A percentile compares a stretch with the other conserved stretches of the same genome.
Conservation (phyloP, 2,329 filamentous ascomycete genomes). For the Spiromastix sp. region DNA sequence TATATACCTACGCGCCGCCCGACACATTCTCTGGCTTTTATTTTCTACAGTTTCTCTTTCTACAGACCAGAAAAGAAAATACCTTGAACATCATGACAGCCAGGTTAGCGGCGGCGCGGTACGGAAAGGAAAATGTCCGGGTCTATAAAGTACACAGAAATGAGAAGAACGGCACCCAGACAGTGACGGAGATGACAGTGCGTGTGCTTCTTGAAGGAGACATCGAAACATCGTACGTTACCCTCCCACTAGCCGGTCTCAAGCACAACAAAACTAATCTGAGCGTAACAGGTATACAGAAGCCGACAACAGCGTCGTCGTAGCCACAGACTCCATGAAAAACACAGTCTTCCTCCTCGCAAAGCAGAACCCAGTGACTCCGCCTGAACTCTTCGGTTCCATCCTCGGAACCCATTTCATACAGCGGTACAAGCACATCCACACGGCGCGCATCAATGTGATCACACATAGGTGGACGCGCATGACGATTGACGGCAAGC, state of each 20-base stretch:
- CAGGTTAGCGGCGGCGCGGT: constrained; percentile 34
- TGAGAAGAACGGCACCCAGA: constrained; percentile 64
- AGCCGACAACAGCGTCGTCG: constrained; percentile 89
- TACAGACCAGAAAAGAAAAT: too few species aligned
- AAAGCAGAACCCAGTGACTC: constrained; percentile 84
- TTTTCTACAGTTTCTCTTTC: too few species aligned
- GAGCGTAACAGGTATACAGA: constrained; percentile 64
- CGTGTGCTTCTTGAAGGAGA: constrained; percentile 86
- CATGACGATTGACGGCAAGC: constrained; percentile 74
- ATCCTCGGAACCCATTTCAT: constrained; percentile 83
- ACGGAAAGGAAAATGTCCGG: constrained; percentile 85
- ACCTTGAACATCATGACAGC: constrained; percentile 9
- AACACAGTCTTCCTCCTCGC: constrained; percentile 94
- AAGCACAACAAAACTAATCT: too few species aligned
- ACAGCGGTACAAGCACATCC: constrained; percentile 78
- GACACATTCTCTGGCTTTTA: too few species aligned
- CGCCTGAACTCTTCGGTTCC: constrained; percentile 83
- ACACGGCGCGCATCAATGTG: constrained; percentile 69
- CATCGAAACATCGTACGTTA: constrained; percentile 68
- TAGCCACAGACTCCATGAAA: constrained; percentile 96
- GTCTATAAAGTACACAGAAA: constrained; percentile 90
- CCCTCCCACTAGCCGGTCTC: too few species aligned
- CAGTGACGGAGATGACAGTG: constrained; percentile 89
- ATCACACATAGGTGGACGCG: constrained; percentile 85
- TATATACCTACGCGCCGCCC: too few species aligned